Evolutionary conservation across 306 rosid species (phyloP).

Genomic region (Malus asiatica): DNA sequence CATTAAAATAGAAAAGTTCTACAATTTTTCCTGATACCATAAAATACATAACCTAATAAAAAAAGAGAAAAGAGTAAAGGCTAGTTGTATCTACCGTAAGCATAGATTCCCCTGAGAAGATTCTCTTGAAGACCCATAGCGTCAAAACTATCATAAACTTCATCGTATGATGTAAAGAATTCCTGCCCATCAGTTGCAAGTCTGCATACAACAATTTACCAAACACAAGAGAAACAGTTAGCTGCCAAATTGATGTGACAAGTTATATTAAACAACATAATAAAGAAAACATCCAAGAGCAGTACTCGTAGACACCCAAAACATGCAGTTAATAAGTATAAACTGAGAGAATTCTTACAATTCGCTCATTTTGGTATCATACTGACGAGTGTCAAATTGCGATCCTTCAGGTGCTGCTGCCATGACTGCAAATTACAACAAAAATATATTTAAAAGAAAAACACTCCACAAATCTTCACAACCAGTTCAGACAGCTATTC

Average conservation of each 20-base stretch:
- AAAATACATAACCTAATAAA: background rate
- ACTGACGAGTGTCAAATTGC: conserved; percentile 49
- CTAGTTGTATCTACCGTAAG: conserved; percentile 37
- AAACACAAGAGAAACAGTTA: conserved; percentile 9
- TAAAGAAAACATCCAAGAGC: background rate
- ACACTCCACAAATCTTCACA: background rate
- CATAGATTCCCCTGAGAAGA: conserved; percentile 72
- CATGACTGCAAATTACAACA: conserved; percentile 41
- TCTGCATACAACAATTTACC: conserved; percentile 22
- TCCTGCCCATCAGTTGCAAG: conserved; percentile 62
- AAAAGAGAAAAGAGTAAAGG: background rate
- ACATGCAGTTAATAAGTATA: background rate
- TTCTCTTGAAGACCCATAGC: conserved; percentile 75
- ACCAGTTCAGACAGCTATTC: background rate
- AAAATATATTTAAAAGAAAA: background rate
- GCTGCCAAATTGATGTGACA: background rate
- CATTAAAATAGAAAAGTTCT: background rate
- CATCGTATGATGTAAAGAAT: conserved; percentile 56
- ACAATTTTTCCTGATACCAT: background rate
- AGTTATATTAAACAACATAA: background rate
- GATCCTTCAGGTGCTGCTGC: conserved; percentile 70
- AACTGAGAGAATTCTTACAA: conserved; percentile 33
- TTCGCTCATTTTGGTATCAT: conserved; percentile 52
- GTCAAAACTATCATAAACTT: conserved; percentile 64
- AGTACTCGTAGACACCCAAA: background rate